phyloP scores from a whole-genome alignment of 768 basidiomycete genomes.

The Russula olivacea region DNA sequence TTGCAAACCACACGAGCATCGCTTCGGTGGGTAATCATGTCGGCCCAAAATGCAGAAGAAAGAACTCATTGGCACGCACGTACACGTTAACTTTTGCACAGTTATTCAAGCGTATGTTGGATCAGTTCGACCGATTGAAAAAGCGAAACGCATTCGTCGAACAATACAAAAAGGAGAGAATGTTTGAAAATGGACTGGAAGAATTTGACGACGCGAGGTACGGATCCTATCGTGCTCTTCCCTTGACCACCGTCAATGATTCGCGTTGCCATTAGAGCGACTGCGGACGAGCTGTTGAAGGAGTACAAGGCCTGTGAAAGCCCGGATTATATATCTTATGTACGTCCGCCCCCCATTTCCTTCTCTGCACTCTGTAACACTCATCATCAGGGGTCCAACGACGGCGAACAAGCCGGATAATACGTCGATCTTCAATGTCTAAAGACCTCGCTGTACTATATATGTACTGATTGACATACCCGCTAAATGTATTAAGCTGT shows the following conservation, averaged over 20 bases:
- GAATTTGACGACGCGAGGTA: conserved; percentile 98
- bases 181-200: conserved; percentile 89
- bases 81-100: conserved; percentile 29
- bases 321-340: conserved; percentile 88
- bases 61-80: neutral
- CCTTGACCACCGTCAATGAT: neutral
- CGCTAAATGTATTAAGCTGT: conserved; percentile 22
- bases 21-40: conserved; percentile 60
- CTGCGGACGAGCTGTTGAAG: conserved; percentile 80
- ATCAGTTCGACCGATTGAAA: conserved; percentile 85
- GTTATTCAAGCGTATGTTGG: conserved; percentile 94
- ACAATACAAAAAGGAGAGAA: conserved; percentile 94
- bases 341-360: conserved; percentile 33
- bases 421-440: neutral
- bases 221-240: conserved; percentile 22
- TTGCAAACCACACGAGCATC: conserved; percentile 99
- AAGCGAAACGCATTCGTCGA: conserved; percentile 93
- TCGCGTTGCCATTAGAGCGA: conserved; percentile 48
- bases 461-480: conserved; percentile 5
- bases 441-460: conserved; percentile 7
- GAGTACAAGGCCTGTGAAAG: conserved; percentile 97
- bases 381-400: conserved; percentile 20
- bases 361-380: neutral
- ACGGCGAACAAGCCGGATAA: conserved; percentile 21
- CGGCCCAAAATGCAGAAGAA: neutral